phyloP scores from a whole-genome alignment of 768 basidiomycete species.

The Dioszegia aurantiaca region DNA sequence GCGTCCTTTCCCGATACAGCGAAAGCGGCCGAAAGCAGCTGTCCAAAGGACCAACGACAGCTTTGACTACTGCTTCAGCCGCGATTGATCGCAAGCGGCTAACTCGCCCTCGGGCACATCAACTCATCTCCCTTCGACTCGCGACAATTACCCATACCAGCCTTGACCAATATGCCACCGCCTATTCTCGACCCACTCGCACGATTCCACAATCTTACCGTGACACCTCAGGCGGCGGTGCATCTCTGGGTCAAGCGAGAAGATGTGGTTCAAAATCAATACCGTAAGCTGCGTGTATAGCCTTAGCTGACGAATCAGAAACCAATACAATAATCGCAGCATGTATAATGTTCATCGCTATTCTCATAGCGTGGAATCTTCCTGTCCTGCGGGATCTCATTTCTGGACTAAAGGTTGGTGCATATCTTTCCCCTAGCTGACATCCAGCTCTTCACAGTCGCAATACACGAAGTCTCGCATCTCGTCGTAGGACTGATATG shows the following conservation, averaged over 20 bases:
- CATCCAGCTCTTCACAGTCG: slow-evolving; percentile 49
- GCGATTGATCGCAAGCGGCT: not conserved
- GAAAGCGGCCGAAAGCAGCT: not conserved
- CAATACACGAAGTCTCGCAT: slow-evolving; percentile 47
- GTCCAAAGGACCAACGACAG: not conserved
- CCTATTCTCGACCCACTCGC: not conserved
- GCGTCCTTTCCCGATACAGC: not conserved
- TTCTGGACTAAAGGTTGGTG: slow-evolving; percentile 47
- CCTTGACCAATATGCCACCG: not conserved
- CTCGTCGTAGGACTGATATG: slow-evolving; percentile 45
- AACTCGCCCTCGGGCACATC: too few species aligned
- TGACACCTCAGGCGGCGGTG: not conserved
- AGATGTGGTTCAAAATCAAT: slow-evolving; percentile 31
- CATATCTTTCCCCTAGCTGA: too few species aligned
- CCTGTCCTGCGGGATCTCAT: slow-evolving; percentile 49
- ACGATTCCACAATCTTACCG: slow-evolving; percentile 1
- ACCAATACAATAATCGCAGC: slow-evolving; percentile 50
- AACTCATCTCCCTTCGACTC: not conserved
- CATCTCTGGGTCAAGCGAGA: slow-evolving; percentile 20
- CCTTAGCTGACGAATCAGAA: slow-evolving; percentile 27
- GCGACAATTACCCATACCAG: not conserved
- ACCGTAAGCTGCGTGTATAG: slow-evolving; percentile 25
- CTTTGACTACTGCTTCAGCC: not conserved
- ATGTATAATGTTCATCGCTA: slow-evolving; percentile 47
- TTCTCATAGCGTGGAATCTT: slow-evolving; percentile 49